Conservation (phyloP, 2,329 filamentous ascomycete species). For the Whalleya microplaca region DNA sequence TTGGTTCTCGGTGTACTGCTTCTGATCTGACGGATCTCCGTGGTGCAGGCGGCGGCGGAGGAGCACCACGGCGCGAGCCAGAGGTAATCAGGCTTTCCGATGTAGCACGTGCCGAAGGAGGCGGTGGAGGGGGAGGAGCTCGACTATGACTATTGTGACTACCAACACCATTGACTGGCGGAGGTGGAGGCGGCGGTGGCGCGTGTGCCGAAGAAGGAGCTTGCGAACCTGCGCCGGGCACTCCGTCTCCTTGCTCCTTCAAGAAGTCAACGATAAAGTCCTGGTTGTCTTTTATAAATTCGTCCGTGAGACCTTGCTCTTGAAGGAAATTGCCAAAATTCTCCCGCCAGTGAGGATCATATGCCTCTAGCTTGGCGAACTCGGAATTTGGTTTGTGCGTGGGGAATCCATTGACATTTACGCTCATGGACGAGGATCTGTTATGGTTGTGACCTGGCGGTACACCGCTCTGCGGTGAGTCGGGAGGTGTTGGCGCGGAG, state of each 20-base stretch:
- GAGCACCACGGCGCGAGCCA: conserved; percentile 47
- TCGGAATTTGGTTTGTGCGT: conserved; percentile 50
- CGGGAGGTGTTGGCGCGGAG: conserved; percentile 60
- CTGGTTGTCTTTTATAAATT: conserved; percentile 70
- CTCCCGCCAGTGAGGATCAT: conserved; percentile 67
- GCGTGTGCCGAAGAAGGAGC: conserved; percentile 12
- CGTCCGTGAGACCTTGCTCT: conserved; percentile 65
- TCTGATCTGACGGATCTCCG: conserved; percentile 61
- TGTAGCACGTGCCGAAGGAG: conserved; percentile 30
- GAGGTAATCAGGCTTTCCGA: conserved; percentile 41
- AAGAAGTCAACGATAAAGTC: conserved; percentile 70
- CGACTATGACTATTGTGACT: conserved; percentile 37
- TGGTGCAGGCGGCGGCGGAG: conserved; percentile 62
- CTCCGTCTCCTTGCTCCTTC: conserved; percentile 56
- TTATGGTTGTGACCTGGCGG: conserved; percentile 41
- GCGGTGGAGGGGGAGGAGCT: conserved; percentile 47
- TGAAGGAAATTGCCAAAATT: conserved; percentile 67
- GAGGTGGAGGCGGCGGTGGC: conserved; percentile 48
- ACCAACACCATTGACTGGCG: conserved; percentile 41
- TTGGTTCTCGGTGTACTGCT: conserved; percentile 46
- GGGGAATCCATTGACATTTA: conserved; percentile 47
- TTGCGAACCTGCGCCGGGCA: conserved; percentile 37
- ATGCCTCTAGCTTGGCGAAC: conserved; percentile 65
- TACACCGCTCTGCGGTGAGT: conserved; percentile 53
- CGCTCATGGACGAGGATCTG: conserved; percentile 43